Evolutionary conservation across 2,329 filamentous ascomycete species (phyloP).

Genomic region (Hypomyces perniciosus): DNA sequence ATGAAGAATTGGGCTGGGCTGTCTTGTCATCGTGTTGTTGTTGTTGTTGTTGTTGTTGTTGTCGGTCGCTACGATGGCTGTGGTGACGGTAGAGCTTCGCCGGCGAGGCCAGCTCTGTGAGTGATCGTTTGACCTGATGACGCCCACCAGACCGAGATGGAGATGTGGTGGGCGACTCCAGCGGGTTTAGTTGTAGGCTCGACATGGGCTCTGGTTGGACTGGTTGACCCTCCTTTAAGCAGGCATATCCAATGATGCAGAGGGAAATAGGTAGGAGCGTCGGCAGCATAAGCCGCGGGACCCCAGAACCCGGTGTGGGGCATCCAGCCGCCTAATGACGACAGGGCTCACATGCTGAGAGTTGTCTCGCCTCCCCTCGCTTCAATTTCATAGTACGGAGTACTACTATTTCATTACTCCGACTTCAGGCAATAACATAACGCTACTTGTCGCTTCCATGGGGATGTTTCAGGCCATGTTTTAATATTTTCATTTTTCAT

Average conservation of each 20-base stretch:
- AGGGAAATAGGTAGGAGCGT: background rate
- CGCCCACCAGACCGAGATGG: constrained; percentile 27
- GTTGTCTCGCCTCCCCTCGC: background rate
- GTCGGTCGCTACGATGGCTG: constrained; percentile 21
- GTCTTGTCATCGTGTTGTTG: constrained; percentile 24
- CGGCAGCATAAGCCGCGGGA: background rate
- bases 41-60: constrained; percentile 13
- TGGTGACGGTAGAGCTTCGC: constrained; percentile 35
- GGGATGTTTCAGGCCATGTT: too few species aligned
- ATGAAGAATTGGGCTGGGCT: constrained; percentile 21
- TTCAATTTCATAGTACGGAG: background rate
- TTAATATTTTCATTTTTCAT: too few species aligned
- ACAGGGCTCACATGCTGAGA: constrained; percentile 16
- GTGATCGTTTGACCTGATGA: constrained; percentile 51
- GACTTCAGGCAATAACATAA: too few species aligned
- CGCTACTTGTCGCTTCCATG: too few species aligned
- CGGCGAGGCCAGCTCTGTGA: constrained; percentile 47
- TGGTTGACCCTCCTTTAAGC: constrained; percentile 5
- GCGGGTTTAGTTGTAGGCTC: constrained; percentile 13
- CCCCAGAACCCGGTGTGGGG: constrained; percentile 1
- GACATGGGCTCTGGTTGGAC: constrained; percentile 13
- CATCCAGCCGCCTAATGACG: constrained; percentile 38
- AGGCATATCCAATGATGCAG: constrained; percentile 3
- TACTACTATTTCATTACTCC: background rate
- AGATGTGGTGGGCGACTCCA: constrained; percentile 16